These are phyloP conservation scores for Venturiaceae sp. DNA, from an alignment of 2,329 filamentous ascomycete species.

Conservation along the genomic window DNA sequence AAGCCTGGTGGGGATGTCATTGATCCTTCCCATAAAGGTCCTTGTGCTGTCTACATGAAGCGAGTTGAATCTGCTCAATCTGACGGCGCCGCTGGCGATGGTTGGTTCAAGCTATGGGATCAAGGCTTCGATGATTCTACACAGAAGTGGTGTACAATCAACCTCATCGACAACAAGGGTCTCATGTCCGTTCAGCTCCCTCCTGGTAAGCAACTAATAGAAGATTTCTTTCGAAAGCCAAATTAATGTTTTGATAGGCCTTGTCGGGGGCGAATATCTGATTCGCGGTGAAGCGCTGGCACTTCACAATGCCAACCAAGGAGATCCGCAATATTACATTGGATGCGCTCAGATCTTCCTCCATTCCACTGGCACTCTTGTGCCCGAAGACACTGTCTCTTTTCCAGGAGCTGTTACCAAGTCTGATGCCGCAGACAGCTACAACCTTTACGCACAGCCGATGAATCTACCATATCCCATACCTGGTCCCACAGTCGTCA, in stretches of 20 bases:
- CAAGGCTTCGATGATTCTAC: conserved; percentile 50
- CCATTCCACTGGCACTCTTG: conserved; percentile 36
- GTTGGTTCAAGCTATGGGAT: conserved; percentile 74
- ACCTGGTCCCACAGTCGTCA: conserved; percentile 48
- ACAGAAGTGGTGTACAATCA: conserved; percentile 60
- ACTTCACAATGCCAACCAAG: conserved; percentile 50
- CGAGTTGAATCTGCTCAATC: conserved; percentile 49
- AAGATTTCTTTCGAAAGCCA: neutral
- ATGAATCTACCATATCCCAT: conserved; percentile 46
- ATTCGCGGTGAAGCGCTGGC: conserved; percentile 60
- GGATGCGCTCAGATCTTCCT: conserved; percentile 65
- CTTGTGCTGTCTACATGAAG: conserved; percentile 67
- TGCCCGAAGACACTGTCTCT: conserved; percentile 43
- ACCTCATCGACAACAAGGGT: conserved; percentile 28
- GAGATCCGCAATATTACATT: conserved; percentile 62
- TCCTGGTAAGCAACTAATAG: neutral
- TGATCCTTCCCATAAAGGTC: conserved; percentile 54
- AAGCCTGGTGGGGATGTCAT: conserved; percentile 45
- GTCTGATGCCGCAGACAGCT: conserved; percentile 46
- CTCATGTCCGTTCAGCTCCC: neutral
- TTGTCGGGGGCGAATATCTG: conserved; percentile 61
- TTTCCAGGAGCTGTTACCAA: conserved; percentile 58
- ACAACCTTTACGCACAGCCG: conserved; percentile 51
- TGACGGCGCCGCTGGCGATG: conserved; percentile 43
- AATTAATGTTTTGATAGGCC: conserved; percentile 49